Conservation (phyloP, 164 flowering plant genomes). For the Sedum album region DNA sequence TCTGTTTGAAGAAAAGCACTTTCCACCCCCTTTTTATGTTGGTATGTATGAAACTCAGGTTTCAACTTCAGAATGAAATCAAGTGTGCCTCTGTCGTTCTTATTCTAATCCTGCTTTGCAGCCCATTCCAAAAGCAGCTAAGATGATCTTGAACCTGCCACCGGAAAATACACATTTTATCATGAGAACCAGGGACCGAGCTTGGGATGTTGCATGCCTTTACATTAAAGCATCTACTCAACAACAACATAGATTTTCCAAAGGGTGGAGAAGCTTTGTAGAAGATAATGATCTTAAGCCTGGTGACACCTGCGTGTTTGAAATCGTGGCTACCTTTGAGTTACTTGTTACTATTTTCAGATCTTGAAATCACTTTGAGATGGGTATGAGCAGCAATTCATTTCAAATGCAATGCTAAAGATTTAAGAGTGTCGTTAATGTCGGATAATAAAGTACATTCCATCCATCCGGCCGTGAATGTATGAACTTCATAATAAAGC, state of each 20-base stretch:
- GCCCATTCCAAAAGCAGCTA: background rate
- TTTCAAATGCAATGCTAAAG: constrained; percentile 12
- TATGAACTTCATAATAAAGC: constrained; percentile 18
- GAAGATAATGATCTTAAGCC: background rate
- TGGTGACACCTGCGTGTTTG: constrained; percentile 1
- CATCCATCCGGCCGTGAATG: constrained; percentile 21
- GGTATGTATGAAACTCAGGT: background rate
- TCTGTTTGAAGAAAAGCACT: background rate
- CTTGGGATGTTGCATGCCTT: background rate
- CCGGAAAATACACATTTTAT: background rate
- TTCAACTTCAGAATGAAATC: background rate
- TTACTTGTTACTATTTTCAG: background rate
- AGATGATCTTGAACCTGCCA: background rate
- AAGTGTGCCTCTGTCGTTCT: background rate
- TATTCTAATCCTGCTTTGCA: background rate
- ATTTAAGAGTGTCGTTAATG: constrained; percentile 16
- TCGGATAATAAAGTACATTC: constrained; percentile 15
- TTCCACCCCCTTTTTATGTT: background rate
- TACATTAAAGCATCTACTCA: background rate
- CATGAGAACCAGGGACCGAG: background rate
- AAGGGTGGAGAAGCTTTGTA: constrained; percentile 3
- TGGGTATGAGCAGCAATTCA: background rate
- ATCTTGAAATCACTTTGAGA: background rate
- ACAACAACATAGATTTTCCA: background rate
- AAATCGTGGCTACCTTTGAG: background rate